Evolutionary conservation across 306 rosid genomes (phyloP), one percentile per base, ranked within the genome.

Genomic region (Lithocarpus polystachyus): DNA sequence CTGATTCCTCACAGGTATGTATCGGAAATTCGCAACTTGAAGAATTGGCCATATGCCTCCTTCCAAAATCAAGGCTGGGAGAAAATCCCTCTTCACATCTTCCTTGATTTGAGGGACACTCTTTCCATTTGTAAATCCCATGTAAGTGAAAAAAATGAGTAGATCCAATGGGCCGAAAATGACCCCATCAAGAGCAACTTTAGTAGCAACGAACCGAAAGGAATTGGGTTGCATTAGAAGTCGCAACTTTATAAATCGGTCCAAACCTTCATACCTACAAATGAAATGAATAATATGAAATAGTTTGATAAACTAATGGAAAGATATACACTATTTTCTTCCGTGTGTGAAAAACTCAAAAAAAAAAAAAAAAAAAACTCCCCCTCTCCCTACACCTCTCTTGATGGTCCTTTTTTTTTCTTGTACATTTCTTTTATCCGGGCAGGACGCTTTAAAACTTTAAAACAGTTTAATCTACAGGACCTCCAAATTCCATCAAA

Each of bases 221-320:
- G 98, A 87, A 53, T 90, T 89, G 8, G 98, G 94, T 82, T 76
- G 88, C 56, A 89, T 89, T 81, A 67, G 76, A 35, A 92, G 93
- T 73, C 56, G 88, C 37, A 71, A 43, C 83, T 89, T 92, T 75
- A 90, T 87, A 68, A 84, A 75, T 76, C 81, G 84, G 83, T 94
- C 98, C 93, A 94, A 87, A 60, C 92, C 94, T 83, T 89, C 96
- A 51, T 92, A 92, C 98, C 98, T 94, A 67, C 83, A 81, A 76
- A 43, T 13, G 73, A 82, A 76, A 55, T 13, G 73, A 12, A 51
- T 43, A 78, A 61, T 20, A 73, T 56, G 75, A 72, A 64, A 43
- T n/a, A 37, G 13, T 24, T 65, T 64, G 11, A 55, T 68, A 59
- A 67, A 73, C 73, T 61, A 54, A 40, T 65, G 17, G 68, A 54